Evolutionary conservation across 163 green algal species (phyloP).

Genomic region (Scenedesmus sp.): DNA sequence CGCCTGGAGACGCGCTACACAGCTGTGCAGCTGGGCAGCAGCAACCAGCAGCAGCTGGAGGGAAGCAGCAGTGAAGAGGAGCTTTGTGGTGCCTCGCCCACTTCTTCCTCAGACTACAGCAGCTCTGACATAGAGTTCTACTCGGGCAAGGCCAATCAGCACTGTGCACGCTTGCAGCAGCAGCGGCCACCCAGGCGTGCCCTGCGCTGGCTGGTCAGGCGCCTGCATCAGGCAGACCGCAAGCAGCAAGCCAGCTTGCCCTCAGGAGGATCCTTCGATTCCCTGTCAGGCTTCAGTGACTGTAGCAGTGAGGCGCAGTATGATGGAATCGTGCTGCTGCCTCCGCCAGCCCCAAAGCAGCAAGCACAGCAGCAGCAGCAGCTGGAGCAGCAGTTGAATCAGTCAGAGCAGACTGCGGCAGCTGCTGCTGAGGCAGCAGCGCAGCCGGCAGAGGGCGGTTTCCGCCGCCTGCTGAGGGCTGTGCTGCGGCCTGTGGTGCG

Average conservation of each 20-base stretch:
- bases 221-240: conserved; percentile 1
- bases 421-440: neutral
- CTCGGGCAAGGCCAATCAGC: conserved; percentile 4
- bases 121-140: neutral
- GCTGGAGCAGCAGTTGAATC: conserved; percentile 6
- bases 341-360: neutral
- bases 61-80: conserved; percentile 28
- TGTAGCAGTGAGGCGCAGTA: neutral
- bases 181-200: neutral
- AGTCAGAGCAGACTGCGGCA: neutral
- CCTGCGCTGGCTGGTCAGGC: conserved; percentile 17
- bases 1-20: neutral
- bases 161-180: neutral
- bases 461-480: neutral
- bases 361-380: neutral
- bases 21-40: conserved; percentile 5
- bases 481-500: conserved; percentile 12
- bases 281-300: conserved; percentile 16
- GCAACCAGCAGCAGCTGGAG: conserved; percentile 9
- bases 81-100: conserved; percentile 7
- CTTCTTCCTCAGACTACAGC: neutral
- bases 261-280: conserved; percentile 9
- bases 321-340: neutral
- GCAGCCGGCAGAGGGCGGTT: neutral
- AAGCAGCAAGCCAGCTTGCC: neutral